Evolutionary conservation across 208 protist species (phyloP).

Genomic region (Leishmania turanica): DNA sequence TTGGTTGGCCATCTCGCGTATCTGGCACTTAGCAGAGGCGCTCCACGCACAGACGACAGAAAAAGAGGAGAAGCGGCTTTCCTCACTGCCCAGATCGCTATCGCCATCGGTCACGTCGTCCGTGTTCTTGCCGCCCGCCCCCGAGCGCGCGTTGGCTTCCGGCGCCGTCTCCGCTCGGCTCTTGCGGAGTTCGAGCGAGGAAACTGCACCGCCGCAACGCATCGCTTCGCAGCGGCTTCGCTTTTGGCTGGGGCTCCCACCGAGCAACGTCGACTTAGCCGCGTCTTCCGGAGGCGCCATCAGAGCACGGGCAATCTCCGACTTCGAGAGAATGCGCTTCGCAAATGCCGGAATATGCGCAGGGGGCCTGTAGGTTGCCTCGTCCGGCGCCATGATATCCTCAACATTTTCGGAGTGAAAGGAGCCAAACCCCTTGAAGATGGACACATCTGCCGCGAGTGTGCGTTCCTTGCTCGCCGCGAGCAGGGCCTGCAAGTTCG

Average conservation of each 20-base stretch:
- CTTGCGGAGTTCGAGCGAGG: conserved; percentile 1
- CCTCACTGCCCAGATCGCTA: conserved; percentile 12
- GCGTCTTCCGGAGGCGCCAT: neutral
- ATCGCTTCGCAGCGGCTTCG: conserved; percentile 6
- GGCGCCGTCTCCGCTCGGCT: conserved; percentile 9
- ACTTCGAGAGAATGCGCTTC: conserved; percentile 36
- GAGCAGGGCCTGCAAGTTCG: conserved; percentile 34
- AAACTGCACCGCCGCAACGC: conserved; percentile 7
- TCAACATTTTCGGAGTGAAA: conserved; percentile 94
- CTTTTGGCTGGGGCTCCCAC: conserved; percentile 1
- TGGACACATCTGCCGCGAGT: conserved; percentile 34
- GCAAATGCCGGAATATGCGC: conserved; percentile 49
- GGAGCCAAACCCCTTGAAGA: conserved; percentile 90
- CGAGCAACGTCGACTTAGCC: neutral
- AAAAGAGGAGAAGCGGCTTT: neutral
- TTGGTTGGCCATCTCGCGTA: conserved; percentile 1
- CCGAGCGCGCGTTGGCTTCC: neutral
- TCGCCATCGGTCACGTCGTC: neutral
- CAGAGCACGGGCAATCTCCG: conserved; percentile 33
- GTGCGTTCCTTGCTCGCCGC: conserved; percentile 23
- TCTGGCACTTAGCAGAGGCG: conserved; percentile 8
- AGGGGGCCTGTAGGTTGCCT: conserved; percentile 58
- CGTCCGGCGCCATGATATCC: conserved; percentile 57
- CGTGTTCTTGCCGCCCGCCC: conserved; percentile 9
- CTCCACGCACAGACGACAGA: conserved; percentile 4